A percentile compares a stretch with the other conserved stretches of the same genome.
Evolutionary conservation across 1,284 basidiomycete species (phyloP).

Genomic region (Trichosporon faecale): DNA sequence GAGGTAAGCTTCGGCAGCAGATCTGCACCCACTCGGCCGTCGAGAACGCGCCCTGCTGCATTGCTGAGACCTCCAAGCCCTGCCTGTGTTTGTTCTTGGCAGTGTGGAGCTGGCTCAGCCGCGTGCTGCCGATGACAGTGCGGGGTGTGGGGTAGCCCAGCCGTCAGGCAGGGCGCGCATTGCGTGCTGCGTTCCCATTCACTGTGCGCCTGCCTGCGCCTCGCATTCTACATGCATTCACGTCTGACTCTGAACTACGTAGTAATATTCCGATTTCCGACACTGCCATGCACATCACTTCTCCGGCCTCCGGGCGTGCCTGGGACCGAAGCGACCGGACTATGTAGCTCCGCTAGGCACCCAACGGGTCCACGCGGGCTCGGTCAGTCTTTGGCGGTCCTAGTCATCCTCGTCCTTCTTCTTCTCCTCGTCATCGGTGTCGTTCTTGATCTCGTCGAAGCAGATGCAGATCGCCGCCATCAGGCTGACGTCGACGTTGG

Average conservation of each 20-base stretch:
- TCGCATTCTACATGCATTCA: neutral
- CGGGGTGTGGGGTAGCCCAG: no score
- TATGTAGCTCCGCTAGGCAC: neutral
- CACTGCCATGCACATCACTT: neutral
- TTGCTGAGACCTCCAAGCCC: no score
- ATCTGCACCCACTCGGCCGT: neutral
- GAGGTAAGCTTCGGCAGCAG: neutral
- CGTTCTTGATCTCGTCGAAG: slow-evolving; percentile 22
- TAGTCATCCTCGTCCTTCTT: neutral
- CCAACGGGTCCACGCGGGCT: neutral
- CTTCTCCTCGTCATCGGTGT: neutral
- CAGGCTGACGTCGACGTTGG: slow-evolving; percentile 22
- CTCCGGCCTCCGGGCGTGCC: neutral
- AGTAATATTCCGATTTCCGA: neutral
- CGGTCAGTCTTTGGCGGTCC: no score
- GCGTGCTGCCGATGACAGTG: no score
- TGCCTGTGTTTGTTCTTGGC: neutral
- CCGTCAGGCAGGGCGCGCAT: neutral
- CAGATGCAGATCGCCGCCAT: slow-evolving; percentile 19
- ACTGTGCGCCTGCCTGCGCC: neutral
- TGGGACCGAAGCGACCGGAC: neutral
- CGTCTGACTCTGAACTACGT: neutral
- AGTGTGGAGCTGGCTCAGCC: neutral
- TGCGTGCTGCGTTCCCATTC: neutral
- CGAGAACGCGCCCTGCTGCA: neutral